Conservation (phyloP, 129 eudicot species). For the Rutidosis leptorrhynchoides region DNA sequence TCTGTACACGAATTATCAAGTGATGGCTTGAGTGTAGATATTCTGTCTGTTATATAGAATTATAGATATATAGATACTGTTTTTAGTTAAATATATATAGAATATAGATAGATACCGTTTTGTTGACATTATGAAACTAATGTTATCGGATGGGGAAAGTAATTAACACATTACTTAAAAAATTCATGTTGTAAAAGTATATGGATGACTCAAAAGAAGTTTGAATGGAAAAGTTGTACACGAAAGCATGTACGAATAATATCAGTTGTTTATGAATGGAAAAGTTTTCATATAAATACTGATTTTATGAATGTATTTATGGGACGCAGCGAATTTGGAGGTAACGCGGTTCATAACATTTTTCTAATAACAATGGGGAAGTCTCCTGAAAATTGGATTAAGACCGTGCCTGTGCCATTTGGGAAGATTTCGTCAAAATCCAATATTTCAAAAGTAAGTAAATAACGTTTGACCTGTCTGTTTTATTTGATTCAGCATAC, state of each 20-base stretch:
- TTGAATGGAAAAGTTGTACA: background rate
- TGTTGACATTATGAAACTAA: background rate
- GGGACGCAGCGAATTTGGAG: conserved; percentile 31
- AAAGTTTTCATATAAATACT: too few relatives aligned
- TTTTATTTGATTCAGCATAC: conserved; percentile 5
- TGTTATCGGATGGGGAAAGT: background rate
- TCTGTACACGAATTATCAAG: background rate
- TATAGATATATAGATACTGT: too few relatives aligned
- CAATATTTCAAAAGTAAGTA: conserved; percentile 59
- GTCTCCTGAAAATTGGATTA: conserved; percentile 93
- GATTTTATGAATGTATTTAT: conserved; percentile 14
- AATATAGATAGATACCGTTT: background rate
- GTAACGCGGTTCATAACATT: conserved; percentile 11
- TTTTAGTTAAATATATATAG: too few relatives aligned
- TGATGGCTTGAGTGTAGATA: conserved; percentile 4
- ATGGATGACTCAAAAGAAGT: background rate
- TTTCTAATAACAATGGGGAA: conserved; percentile 54
- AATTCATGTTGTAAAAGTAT: too few relatives aligned
- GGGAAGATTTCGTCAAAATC: conserved; percentile 82
- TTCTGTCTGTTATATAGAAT: background rate
- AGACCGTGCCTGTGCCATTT: conserved; percentile 66
- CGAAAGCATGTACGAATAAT: background rate
- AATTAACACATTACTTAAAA: background rate
- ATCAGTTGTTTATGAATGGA: conserved; percentile 20
- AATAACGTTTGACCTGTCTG: background rate